Percentiles rank a stretch among this genome's conserved stretches.
Evolutionary conservation across 192 early-diverging fungal genomes (phyloP).

Genomic region (Coemansia sp.): DNA sequence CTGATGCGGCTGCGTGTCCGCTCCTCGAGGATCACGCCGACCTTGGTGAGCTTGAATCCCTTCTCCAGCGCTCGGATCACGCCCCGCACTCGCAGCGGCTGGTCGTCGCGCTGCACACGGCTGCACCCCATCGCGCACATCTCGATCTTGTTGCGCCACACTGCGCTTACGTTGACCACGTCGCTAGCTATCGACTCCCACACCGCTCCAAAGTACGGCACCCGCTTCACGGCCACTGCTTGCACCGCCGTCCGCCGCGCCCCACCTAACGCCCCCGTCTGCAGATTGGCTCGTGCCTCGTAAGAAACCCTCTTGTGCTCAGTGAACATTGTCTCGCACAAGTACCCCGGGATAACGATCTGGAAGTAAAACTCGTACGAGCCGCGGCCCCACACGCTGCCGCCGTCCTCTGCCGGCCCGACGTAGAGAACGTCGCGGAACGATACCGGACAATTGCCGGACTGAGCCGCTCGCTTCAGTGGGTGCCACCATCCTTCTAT

Average conservation of each 20-base stretch:
- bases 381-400: constrained; percentile 25
- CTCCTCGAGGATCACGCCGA: constrained; percentile 52
- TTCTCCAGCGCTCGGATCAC: constrained; percentile 51
- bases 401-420: background rate
- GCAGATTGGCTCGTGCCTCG: constrained; percentile 36
- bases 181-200: constrained; percentile 54
- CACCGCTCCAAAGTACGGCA: constrained; percentile 41
- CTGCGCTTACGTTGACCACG: constrained; percentile 42
- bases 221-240: constrained; percentile 48
- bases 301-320: constrained; percentile 48
- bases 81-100: constrained; percentile 36
- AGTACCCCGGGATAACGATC: constrained; percentile 36
- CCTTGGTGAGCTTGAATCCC: constrained; percentile 43
- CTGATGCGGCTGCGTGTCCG: constrained; percentile 41
- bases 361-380: constrained; percentile 53
- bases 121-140: constrained; percentile 54
- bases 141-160: constrained; percentile 51
- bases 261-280: constrained; percentile 10
- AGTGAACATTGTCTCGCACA: constrained; percentile 56
- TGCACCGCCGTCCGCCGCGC: constrained; percentile 27
- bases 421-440: constrained; percentile 12
- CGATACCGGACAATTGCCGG: background rate
- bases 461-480: constrained; percentile 7
- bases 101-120: constrained; percentile 49
- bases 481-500: constrained; percentile 31